Conservation (phyloP, 1,284 basidiomycete species). For the Tilletia caries region DNA sequence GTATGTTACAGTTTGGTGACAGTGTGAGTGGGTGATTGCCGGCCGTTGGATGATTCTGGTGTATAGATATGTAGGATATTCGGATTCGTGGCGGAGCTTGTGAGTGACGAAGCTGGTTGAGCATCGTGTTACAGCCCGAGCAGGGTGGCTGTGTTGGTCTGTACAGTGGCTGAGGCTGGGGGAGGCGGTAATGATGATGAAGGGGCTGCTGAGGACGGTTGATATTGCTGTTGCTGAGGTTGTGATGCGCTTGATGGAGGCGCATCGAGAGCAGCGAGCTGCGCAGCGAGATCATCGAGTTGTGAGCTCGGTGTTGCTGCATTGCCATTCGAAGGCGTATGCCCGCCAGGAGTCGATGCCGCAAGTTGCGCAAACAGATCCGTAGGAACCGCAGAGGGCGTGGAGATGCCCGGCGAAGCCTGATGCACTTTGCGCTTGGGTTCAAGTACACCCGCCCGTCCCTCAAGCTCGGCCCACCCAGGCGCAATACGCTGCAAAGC, state of each 20-base stretch:
- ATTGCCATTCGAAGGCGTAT: neutral
- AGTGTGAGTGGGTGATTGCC: too few species aligned
- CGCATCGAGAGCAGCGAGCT: neutral
- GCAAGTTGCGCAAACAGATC: too few species aligned
- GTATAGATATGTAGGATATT: too few species aligned
- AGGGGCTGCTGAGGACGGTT: neutral
- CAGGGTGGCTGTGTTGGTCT: neutral
- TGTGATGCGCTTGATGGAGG: neutral
- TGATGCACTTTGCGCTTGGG: neutral
- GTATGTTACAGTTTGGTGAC: too few species aligned
- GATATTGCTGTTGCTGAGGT: neutral
- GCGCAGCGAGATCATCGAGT: neutral
- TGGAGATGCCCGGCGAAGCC: neutral
- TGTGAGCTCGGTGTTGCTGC: neutral
- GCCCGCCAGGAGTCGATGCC: too few species aligned
- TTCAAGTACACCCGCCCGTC: neutral
- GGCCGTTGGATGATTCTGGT: too few species aligned
- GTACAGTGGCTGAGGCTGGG: neutral
- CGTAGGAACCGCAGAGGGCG: neutral
- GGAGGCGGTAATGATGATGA: neutral
- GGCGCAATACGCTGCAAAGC: constrained; percentile 4
- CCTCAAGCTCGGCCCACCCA: constrained; percentile 9
- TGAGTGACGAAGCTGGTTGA: too few species aligned
- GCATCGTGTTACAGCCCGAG: too few species aligned
- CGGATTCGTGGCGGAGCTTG: too few species aligned